Conservation (phyloP, 148 eudicot genomes). For the Persicaria maculosa region DNA sequence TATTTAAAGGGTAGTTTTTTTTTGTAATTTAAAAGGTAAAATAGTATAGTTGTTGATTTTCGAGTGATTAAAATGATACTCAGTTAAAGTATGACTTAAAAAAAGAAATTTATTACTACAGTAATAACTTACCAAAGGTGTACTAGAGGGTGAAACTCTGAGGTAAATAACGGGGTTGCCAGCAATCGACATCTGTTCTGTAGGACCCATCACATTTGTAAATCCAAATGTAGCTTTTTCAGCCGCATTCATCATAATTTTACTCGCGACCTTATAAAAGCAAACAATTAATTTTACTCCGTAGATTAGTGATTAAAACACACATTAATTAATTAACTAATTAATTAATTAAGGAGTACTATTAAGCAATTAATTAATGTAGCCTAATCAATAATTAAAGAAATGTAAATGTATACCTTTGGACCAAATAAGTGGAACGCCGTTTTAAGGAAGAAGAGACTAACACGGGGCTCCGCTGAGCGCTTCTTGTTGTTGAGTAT, state of each 20-base stretch:
- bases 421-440: not conserved
- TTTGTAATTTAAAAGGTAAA: no score
- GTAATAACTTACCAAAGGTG: conserved; percentile 57
- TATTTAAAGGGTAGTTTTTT: no score
- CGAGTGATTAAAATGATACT: no score
- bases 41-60: no score
- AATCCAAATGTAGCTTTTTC: conserved; percentile 49
- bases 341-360: no score
- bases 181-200: conserved; percentile 32
- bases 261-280: not conserved
- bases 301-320: no score
- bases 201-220: conserved; percentile 59
- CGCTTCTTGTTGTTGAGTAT: conserved; percentile 19
- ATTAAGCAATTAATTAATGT: no score
- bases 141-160: conserved; percentile 31
- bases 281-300: not conserved
- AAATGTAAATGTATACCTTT: conserved; percentile 17
- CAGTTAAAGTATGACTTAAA: no score
- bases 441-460: not conserved
- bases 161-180: conserved; percentile 45
- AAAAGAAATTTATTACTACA: no score
- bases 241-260: not conserved
- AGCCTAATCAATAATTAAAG: no score
- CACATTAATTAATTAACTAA: not conserved
- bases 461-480: conserved; percentile 20